Evolutionary conservation across 345 rosid species (phyloP), one percentile per base, ranked within the genome.

Genomic region (Anacardium occidentale): DNA sequence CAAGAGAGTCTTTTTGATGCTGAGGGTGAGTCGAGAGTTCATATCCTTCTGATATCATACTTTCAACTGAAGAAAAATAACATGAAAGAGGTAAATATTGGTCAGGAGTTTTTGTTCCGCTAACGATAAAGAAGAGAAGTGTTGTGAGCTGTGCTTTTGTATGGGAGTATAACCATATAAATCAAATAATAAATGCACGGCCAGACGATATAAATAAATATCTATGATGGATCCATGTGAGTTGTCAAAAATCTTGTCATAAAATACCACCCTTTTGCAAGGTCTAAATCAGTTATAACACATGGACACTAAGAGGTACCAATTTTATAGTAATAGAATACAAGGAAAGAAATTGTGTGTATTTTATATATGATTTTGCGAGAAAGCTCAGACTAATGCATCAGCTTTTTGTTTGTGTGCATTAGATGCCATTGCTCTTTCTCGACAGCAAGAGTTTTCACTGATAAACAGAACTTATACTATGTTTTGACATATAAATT

Each of bases 401-500:
- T 60, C 74, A 62, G 64, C 74, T 64, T 76, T 66, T 68, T 55
- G 15, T 42, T 15, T 22, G 22, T 12, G 17, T 68, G 21, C 21
- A 50, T 52, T 47, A 25, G 73, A 77, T 79, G 68, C 62, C 75
- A 77, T 58, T 69, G 44, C 51, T 10, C 42, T 52, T 44, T 22
- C 18, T 66, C 66, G 64, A 66, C 52, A 40, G 15, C 14, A 5
- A 4, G 37, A 2, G 25, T 63, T 74, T 57, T 64, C 67, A 60
- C 60, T 37, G 50, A 62, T 72, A 44, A 77, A 75, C 84, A 78
- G 24, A 78, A 76, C 80, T 74, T 64, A 82, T 78, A 55, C 80
- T 56, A 73, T 74, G 81, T 72, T 76, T 56, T 54, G 32, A 71
- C 64, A 51, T 48, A 48, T 29, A 37, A 55, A 44, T 51, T 15